Evolutionary conservation across 2,329 filamentous ascomycete genomes (phyloP).

Genomic region (Trichoderma sp.): DNA sequence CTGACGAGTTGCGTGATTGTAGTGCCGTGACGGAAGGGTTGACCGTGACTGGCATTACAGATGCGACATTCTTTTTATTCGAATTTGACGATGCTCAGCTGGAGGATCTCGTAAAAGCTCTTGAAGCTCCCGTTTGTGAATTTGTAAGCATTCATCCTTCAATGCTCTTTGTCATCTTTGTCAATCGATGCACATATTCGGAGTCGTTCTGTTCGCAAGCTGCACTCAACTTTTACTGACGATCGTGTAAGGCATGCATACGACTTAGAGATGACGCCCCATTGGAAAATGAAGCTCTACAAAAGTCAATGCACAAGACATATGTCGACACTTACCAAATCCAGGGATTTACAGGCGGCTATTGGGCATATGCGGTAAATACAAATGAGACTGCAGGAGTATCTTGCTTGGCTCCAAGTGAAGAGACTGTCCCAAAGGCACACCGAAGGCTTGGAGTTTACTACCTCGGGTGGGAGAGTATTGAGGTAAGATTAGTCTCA

Average conservation of each 20-base stretch:
- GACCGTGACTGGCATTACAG: neutral
- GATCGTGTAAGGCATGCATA: slow-evolving; percentile 22
- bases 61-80: slow-evolving; percentile 2
- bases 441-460: slow-evolving; percentile 27
- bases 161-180: neutral
- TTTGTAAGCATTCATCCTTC: slow-evolving; percentile 22
- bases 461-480: slow-evolving; percentile 30
- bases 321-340: slow-evolving; percentile 30
- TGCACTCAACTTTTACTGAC: neutral
- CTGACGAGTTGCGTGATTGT: slow-evolving; percentile 9
- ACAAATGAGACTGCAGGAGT: slow-evolving; percentile 25
- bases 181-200: neutral
- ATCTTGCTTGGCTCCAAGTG: neutral
- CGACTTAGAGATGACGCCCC: slow-evolving; percentile 26
- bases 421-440: neutral
- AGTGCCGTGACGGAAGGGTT: neutral
- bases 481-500: slow-evolving; percentile 26
- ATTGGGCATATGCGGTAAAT: slow-evolving; percentile 29
- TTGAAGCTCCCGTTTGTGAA: slow-evolving; percentile 29
- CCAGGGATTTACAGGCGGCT: slow-evolving; percentile 28
- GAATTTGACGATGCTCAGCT: slow-evolving; percentile 13
- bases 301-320: slow-evolving; percentile 29
- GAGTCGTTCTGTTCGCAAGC: neutral
- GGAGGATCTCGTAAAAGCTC: slow-evolving; percentile 15
- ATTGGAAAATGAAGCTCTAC: slow-evolving; percentile 18